Evolutionary conservation across 305 asterid species (phyloP).

Genomic region (Rubia balearica): DNA sequence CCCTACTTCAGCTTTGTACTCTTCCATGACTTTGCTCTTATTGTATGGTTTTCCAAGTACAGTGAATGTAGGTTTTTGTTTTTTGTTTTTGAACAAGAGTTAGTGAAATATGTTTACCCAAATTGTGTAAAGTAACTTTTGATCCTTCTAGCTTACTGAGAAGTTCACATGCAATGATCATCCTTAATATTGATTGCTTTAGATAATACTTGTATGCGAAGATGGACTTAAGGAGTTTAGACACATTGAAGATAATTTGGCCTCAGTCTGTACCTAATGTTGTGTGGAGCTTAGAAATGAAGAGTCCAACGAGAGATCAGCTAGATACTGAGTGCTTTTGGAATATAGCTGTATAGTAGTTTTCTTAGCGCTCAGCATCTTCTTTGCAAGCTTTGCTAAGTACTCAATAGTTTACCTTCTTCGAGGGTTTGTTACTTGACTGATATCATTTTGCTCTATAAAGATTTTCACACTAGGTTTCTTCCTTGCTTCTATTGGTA

Average conservation of each 20-base stretch:
- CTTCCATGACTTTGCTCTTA: neutral
- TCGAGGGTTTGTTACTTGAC: neutral
- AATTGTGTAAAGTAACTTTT: neutral
- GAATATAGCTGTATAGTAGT: neutral
- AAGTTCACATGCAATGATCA: neutral
- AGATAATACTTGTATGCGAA: neutral
- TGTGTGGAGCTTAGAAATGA: neutral
- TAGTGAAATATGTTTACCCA: neutral
- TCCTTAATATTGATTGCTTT: neutral
- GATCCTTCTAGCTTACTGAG: neutral
- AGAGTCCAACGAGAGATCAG: neutral
- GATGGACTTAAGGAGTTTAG: neutral
- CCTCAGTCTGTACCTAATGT: neutral
- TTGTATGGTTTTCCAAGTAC: neutral
- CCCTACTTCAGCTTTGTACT: slow-evolving; percentile 6
- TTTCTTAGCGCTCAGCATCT: neutral
- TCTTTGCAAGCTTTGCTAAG: neutral
- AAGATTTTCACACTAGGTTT: neutral
- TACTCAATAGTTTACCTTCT: neutral
- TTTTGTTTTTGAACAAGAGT: neutral
- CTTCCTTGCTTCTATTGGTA: neutral
- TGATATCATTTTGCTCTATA: neutral
- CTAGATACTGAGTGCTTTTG: neutral
- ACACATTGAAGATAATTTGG: neutral
- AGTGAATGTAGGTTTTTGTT: neutral